These are phyloP conservation scores for Citrus glauca DNA, from an alignment of 345 rosid genomes.

Conservation along the genomic window DNA sequence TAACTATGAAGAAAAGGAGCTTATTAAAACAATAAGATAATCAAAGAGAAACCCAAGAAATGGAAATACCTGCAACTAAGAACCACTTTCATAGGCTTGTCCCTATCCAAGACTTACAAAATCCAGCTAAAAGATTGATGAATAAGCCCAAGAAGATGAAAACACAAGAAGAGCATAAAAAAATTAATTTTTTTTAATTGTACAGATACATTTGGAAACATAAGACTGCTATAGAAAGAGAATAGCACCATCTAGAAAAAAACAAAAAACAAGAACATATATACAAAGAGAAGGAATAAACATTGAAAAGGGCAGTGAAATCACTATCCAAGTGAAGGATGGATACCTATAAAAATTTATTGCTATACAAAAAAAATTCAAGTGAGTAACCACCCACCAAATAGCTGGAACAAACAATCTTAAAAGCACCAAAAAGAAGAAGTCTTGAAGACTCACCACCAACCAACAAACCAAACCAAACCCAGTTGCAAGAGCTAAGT, in stretches of 20 bases:
- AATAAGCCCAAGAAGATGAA: conserved; percentile 55
- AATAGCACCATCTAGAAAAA: conserved; percentile 34
- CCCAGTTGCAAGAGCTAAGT: background rate
- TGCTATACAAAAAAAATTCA: conserved; percentile 4
- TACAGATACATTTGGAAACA: conserved; percentile 23
- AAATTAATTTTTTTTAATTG: background rate
- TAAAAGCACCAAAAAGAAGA: conserved; percentile 2
- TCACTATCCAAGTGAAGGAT: conserved; percentile 49
- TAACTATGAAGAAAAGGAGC: conserved; percentile 11
- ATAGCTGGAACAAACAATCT: conserved; percentile 6
- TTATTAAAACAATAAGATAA: conserved; percentile 9
- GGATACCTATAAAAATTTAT: conserved; percentile 32
- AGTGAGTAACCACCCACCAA: conserved; percentile 15
- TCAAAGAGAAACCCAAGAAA: conserved; percentile 18
- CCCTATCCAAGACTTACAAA: conserved; percentile 36
- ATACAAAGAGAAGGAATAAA: conserved; percentile 84
- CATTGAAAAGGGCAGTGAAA: conserved; percentile 88
- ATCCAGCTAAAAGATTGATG: conserved; percentile 20
- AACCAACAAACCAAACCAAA: conserved; percentile 6
- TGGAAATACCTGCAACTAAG: conserved; percentile 54
- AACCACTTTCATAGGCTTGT: conserved; percentile 47
- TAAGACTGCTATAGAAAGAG: conserved; percentile 28
- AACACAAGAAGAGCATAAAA: conserved; percentile 27
- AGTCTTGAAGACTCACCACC: conserved; percentile 32
- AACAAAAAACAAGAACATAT: conserved; percentile 35